Base-by-base conservation (phyloP, 75 land plant genomes). In the Pseudotsuga menziesii region DNA sequence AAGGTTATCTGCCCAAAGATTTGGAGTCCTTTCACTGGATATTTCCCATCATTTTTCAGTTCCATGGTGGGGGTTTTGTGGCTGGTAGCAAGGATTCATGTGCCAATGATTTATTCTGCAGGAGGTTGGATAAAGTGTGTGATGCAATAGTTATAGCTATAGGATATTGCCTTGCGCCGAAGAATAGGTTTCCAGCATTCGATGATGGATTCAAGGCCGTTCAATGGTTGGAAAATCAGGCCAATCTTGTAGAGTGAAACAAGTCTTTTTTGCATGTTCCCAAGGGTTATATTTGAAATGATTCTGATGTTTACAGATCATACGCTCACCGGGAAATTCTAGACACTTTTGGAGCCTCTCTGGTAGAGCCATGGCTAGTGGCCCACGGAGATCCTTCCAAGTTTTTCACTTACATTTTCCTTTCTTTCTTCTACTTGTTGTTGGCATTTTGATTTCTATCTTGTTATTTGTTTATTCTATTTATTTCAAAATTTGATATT, bases 301-400 rank as follows among this genome's bases (percentile, higher is more conserved):
- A 79, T 16, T 66, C 32, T 0, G 85, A 82, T 62, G 32, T 77
- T 60, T 82, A 80, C 79, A 80, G 58, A 54, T 15, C 75, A 44
- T 83, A 84, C 56, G 75, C 4, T 13, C n/a, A n/a, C n/a, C n/a
- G n/a, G n/a, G n/a, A n/a, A n/a, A n/a, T n/a, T n/a, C 89, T 84
- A 8, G 93, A 92, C 72, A 56, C 86, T 0, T 94, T 94, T 80
- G 98, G 98, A 63, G 87, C 90, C n/a, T 86, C 92, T 3, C 75
- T 87, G 78, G 88, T 89, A 29, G 98, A 95, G 74, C 96, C 96
- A n/a, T 95, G 98, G 98, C 76, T 95, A 61, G 93, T 96, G 75
- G 94, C 96, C 44, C 98, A 95, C 88, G 96, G 83, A 2, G 96
- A 95, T 84, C 91, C 91, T 26, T 86, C 98, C 17, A 89, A 96